Evolutionary conservation across 176 grass and related monocot genomes (phyloP).

Genomic region (Cenchrus purpureus): DNA sequence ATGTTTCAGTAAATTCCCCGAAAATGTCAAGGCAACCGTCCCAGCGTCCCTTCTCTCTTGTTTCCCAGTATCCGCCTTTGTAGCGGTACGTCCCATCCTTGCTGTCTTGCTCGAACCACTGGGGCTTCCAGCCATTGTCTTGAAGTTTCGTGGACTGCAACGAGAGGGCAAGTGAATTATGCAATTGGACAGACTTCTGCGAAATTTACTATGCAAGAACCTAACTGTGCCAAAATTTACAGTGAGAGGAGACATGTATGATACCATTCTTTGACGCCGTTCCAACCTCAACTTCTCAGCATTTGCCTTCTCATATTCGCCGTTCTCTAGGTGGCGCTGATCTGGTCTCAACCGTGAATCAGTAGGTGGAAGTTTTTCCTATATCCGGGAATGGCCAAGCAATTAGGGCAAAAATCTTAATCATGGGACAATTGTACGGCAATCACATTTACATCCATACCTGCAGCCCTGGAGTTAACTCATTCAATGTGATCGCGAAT

Average conservation of each 20-base stretch:
- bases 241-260: background rate
- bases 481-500: constrained; percentile 89
- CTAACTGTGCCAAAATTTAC: background rate
- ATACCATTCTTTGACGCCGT: constrained; percentile 84
- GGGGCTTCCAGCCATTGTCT: constrained; percentile 71
- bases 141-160: constrained; percentile 69
- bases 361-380: constrained; percentile 94
- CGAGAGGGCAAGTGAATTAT: background rate
- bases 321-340: constrained; percentile 88
- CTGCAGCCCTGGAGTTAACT: constrained; percentile 78
- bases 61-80: constrained; percentile 83
- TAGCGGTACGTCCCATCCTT: constrained; percentile 49
- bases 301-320: constrained; percentile 89
- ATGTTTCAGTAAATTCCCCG: constrained; percentile 53
- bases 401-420: background rate
- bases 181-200: background rate
- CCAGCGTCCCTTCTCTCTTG: constrained; percentile 59
- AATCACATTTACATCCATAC: constrained; percentile 49
- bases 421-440: background rate
- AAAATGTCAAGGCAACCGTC: constrained; percentile 71
- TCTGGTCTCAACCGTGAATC: constrained; percentile 95
- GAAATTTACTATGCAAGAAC: background rate
- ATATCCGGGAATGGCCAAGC: constrained; percentile 31
- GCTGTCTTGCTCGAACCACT: constrained; percentile 53
- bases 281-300: constrained; percentile 86